Evolutionary conservation across 805 yeast genomes (phyloP), one percentile per base, ranked within the genome.

Genomic region (Candida fluviatilis): DNA sequence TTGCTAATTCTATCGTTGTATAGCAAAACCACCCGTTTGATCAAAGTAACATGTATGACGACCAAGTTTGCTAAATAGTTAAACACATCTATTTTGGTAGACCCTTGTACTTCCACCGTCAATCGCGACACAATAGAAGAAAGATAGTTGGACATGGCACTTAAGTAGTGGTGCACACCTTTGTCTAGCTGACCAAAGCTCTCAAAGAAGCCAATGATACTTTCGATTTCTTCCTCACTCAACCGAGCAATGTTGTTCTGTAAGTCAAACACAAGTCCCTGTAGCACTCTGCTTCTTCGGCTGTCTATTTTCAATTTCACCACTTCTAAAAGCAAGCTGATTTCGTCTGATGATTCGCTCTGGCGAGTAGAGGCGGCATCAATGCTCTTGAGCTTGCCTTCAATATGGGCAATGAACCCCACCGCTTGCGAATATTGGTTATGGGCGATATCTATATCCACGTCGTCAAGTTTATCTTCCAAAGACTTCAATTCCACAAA

Each of bases 381-480:
- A 8, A 62, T 57, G 16, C 45, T 49, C 5, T 42, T 36, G 15
- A 68, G 46, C 37, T 62, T 58, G 11, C 50, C 46, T 38, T 66
- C 71, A 28, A 67, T 64, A 43, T 64, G 64, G 21, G 53, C 54
- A 30, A 69, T 57, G 18, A 64, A 50, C 5, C 70, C 71, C 14
- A 73, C 75, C 3, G 76, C 68, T 31, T 62, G 66, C 36, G 54
- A 59, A 48, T 72, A 82, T 39, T 73, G 69, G 37, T 76, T 73
- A 49, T 83, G 81, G 8, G 86, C 82, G 18, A 84, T 67, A 38
- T 69, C 69, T 11, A 82, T 76, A 53, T 85, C 93, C 30, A 83
- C 69, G 39, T 82, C 87, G 50, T 84, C 88, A 13, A 84, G 64
- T 23, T 67, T 58, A 37, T 80, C 83, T 49, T 82, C 89, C 11